Evolutionary conservation across 2,329 filamentous ascomycete species (phyloP), one percentile per base, ranked within the genome.

Genomic region (Aspergillus pseudoglaucus): DNA sequence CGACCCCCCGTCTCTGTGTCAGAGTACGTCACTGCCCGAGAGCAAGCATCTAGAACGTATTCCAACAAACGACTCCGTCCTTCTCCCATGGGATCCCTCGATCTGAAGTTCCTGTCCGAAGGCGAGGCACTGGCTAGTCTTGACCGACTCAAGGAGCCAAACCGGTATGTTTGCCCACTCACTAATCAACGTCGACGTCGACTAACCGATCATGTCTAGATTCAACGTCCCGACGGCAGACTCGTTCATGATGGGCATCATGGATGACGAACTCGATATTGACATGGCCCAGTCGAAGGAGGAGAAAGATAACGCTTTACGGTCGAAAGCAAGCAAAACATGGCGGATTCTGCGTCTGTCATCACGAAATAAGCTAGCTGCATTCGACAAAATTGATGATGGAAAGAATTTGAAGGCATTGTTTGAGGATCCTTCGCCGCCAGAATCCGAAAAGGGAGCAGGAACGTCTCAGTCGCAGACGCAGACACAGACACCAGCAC

Each of bases 281-380:
- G 87, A 90, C 17, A 89, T 91, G 78, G 85, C 88, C 8, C 79
- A 79, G 47, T 82, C 73, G 37, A 77, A 82, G 37, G 78, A 80
- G 48, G 82, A 84, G 53, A 81, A 76, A 61, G 73, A 78, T 43
- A 66, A 68, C 57, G 78, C 73, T 71, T 80, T 67, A 70, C 86
- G 87, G 54, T 79, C 83, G 47, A 95, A 94, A 66, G 82, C 85
- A 17, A 95, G 89, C 72, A 91, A 94, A 67, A 86, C 83, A 48
- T 98, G 93, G 93, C 82, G 90, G 57, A 88, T 89, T 4, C 73
- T 98, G 53, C 83, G 93, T 45, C 80, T 95, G 54, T 87, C 89
- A 8, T 83, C 86, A 47, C 82, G 82, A 54, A 82, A 77, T 48
- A 86, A 85, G 58, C 78, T 97, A 55, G 79, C 82, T 40, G 73